A percentile compares a stretch with the other conserved stretches of the same genome.
Evolutionary conservation across 2,329 filamentous ascomycete genomes (phyloP).

Genomic region (Stachybotrys chartarum): DNA sequence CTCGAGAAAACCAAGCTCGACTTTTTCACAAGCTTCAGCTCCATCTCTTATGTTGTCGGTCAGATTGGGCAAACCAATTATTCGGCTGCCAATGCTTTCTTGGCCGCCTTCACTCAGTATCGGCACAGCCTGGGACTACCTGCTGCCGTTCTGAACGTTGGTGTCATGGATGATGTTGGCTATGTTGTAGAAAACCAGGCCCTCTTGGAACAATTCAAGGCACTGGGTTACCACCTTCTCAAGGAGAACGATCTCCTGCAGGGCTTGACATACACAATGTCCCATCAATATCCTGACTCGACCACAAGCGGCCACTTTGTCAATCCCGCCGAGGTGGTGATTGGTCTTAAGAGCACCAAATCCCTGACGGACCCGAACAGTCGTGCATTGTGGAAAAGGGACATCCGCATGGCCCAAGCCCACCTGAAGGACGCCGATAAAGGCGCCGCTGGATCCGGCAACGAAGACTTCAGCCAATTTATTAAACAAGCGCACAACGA

Average conservation of each 20-base stretch:
- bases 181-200: constrained; percentile 14
- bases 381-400: constrained; percentile 6
- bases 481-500: constrained; percentile 3
- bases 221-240: constrained; percentile 3
- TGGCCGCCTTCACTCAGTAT: constrained; percentile 18
- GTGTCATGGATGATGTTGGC: constrained; percentile 26
- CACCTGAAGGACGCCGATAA: not conserved
- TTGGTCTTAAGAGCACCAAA: constrained; percentile 6
- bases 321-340: constrained; percentile 2
- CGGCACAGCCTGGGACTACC: constrained; percentile 3
- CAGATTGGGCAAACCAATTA: constrained; percentile 24
- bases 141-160: constrained; percentile 24
- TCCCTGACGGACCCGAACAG: constrained; percentile 5
- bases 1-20: constrained; percentile 8
- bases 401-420: constrained; percentile 5
- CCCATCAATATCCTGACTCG: constrained; percentile 3
- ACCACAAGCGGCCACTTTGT: not conserved
- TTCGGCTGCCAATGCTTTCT: constrained; percentile 13
- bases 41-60: constrained; percentile 16
- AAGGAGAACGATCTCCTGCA: constrained; percentile 6
- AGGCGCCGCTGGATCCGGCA: not conserved
- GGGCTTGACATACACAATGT: not conserved
- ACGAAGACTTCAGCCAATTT: constrained; percentile 6
- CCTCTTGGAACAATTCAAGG: constrained; percentile 4
- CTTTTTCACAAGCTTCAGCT: constrained; percentile 23